Evolutionary conservation across 257 asterid species (phyloP).

Genomic region (Solanum piurae): DNA sequence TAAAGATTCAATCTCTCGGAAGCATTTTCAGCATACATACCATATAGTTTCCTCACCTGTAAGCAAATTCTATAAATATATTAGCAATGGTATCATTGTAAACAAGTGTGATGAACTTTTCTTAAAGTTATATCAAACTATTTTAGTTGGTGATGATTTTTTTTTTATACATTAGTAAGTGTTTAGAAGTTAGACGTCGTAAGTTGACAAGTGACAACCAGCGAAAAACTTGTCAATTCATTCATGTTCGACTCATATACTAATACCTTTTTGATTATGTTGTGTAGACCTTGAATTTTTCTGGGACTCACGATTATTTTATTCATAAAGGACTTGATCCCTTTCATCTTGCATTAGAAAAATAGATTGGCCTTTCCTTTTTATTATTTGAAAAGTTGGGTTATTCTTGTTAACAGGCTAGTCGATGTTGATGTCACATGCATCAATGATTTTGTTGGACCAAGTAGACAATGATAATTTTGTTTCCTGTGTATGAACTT

Average conservation of each 20-base stretch:
- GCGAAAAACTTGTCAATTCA: neutral
- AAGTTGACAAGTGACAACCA: neutral
- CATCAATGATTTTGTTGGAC: neutral
- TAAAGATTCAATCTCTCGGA: constrained; percentile 37
- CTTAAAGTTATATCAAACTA: neutral
- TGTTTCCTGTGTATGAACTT: neutral
- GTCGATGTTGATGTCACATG: neutral
- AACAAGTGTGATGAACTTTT: neutral
- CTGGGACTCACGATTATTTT: no score
- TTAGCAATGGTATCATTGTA: neutral
- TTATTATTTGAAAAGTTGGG: neutral
- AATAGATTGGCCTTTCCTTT: neutral
- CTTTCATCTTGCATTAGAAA: neutral
- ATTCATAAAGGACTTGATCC: neutral
- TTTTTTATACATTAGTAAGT: neutral
- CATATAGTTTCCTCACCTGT: constrained; percentile 32
- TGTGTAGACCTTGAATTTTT: neutral
- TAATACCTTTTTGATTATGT: neutral
- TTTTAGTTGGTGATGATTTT: no score
- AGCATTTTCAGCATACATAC: constrained; percentile 36
- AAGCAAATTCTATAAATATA: neutral
- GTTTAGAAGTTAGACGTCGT: neutral
- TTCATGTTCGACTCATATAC: neutral
- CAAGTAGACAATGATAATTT: neutral
- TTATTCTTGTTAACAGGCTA: neutral